Conservation (phyloP, 805 yeast genomes). For the Zygoascus flipseniorum region DNA sequence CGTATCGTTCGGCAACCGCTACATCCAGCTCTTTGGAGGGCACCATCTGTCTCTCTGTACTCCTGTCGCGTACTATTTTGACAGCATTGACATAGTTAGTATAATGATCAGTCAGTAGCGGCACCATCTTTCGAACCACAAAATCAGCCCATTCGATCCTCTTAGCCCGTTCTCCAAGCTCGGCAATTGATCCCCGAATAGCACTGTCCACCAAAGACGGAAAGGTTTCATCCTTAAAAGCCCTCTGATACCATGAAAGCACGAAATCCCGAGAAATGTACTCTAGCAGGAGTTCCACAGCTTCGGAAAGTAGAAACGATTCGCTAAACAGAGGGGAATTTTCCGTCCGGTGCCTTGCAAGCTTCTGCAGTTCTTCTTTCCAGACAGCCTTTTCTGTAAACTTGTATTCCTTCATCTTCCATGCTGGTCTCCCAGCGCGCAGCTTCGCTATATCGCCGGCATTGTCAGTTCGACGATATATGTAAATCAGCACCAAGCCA, state of each 20-base stretch:
- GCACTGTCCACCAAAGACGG: slow-evolving; percentile 37
- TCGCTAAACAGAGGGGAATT: slow-evolving; percentile 29
- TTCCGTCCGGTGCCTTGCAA: slow-evolving; percentile 8
- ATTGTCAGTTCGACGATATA: slow-evolving; percentile 7
- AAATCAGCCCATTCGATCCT: slow-evolving; percentile 47
- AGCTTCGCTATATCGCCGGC: not conserved
- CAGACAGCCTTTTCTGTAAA: slow-evolving; percentile 6
- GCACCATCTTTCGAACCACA: slow-evolving; percentile 50
- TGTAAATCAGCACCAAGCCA: slow-evolving; percentile 1
- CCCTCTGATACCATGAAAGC: slow-evolving; percentile 47
- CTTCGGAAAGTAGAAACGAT: slow-evolving; percentile 44
- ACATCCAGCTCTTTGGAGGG: slow-evolving; percentile 33
- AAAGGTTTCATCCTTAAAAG: slow-evolving; percentile 33
- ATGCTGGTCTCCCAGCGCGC: slow-evolving; percentile 1
- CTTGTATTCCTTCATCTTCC: slow-evolving; percentile 2
- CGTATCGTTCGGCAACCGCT: slow-evolving; percentile 38
- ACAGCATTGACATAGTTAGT: slow-evolving; percentile 39
- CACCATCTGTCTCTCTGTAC: slow-evolving; percentile 21
- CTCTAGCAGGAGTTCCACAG: slow-evolving; percentile 42
- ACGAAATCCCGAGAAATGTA: slow-evolving; percentile 47
- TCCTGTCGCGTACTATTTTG: slow-evolving; percentile 24
- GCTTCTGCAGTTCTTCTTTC: slow-evolving; percentile 9
- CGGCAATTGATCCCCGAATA: slow-evolving; percentile 34
- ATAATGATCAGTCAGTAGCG: slow-evolving; percentile 60
- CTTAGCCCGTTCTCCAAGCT: slow-evolving; percentile 36